Percentiles rank a stretch among this genome's conserved stretches.
phyloP scores from a whole-genome alignment of 2,329 filamentous ascomycete species.

The Pseudogymnoascus sp. region DNA sequence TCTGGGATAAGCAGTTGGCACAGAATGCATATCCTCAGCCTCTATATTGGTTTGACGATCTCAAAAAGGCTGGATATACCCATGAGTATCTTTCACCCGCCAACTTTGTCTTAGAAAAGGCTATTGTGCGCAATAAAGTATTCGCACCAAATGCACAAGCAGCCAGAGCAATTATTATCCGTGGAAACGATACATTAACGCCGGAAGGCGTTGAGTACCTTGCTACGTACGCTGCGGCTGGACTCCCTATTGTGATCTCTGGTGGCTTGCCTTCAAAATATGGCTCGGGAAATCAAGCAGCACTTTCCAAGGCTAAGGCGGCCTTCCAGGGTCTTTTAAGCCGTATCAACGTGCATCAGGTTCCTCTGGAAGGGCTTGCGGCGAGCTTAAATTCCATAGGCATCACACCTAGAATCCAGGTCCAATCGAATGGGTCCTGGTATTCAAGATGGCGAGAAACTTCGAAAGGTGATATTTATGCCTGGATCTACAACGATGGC shows the following conservation, averaged over 20 bases:
- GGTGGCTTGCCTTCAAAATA: slow-evolving; percentile 23
- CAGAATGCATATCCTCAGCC: not conserved
- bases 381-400: slow-evolving; percentile 26
- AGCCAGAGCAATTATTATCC: slow-evolving; percentile 17
- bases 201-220: not conserved
- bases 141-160: not conserved
- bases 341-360: slow-evolving; percentile 31
- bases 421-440: slow-evolving; percentile 28
- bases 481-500: slow-evolving; percentile 35
- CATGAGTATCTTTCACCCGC: slow-evolving; percentile 5
- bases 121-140: not conserved
- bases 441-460: slow-evolving; percentile 33
- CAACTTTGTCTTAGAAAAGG: not conserved
- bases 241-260: not conserved
- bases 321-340: slow-evolving; percentile 15
- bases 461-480: slow-evolving; percentile 24
- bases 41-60: not conserved
- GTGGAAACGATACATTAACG: slow-evolving; percentile 14
- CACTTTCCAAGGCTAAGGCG: not conserved
- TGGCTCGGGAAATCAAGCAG: not conserved
- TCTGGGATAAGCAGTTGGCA: slow-evolving; percentile 29
- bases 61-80: slow-evolving; percentile 13
- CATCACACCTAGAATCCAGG: slow-evolving; percentile 28
- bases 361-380: slow-evolving; percentile 27
- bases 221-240: not conserved